Base-by-base conservation (phyloP, 495 filamentous ascomycete genomes). In the Podospora bellae-mahoneyi region DNA sequence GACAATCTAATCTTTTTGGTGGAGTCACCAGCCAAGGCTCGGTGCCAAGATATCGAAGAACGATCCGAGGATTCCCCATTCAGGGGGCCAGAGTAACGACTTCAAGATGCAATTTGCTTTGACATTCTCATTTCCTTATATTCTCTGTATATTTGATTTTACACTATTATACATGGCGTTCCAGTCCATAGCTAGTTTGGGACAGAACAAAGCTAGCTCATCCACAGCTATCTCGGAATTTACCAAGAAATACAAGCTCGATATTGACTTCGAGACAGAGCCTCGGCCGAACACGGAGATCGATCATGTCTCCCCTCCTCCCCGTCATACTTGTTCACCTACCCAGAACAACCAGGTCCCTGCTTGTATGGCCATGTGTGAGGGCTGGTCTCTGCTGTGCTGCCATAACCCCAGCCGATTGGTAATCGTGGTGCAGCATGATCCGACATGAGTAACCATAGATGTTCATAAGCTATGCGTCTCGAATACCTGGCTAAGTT, bases 1-100 rank as follows among this genome's bases (percentile, higher is more conserved):
- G 70, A 64, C 56, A 65, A 67, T 67, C 68, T 70, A 64, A 70
- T 70, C 68, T 58, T 55, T 32, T 0, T 19, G 18, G 60, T 64
- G 60, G 64, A 54, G 53, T 48, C 39, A 15, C 26, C 48, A 5
- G 23, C 62, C 59, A 61, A 23, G 23, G 16, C 15, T 15, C 10
- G 15, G 4, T 48, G 59, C 56, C 56, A 59, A 59, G 56, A 59
- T 48, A 10, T 48, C 13, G 39, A 48, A 48, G 15, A 48, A 2
- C 39, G 9, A 9, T 48, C 39, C 39, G 39, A 48, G 39, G 39
- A 48, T 48, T 48, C 39, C 15, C 39, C 39, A 16, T 16, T 48
- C 39, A 48, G 39, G 39, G 39, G 39, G 23, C 23, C 15, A 48
- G 2, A 16, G 7, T 10, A 48, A 13, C 39, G 9, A 48, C 39